Percentiles rank a stretch among this genome's conserved stretches.
Evolutionary conservation across 2,329 filamentous ascomycete species (phyloP).

Genomic region (Botrytis aclada): DNA sequence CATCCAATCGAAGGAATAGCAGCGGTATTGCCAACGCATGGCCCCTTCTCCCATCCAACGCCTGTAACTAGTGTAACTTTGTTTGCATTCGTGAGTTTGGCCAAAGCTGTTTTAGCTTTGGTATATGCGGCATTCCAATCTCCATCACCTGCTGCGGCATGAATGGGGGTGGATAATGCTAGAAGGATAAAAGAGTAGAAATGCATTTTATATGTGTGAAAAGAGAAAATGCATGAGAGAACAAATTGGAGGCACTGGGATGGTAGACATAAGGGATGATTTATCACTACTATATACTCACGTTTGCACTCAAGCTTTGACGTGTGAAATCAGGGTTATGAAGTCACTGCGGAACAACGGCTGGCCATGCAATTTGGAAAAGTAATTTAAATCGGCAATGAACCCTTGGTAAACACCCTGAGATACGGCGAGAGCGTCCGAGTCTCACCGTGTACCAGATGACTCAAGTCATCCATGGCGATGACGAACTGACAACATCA

Average conservation of each 20-base stretch:
- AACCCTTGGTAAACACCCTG: background rate
- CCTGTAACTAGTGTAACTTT: conserved; percentile 80
- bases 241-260: background rate
- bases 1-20: conserved; percentile 60
- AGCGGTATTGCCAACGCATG: conserved; percentile 63
- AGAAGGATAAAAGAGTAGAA: conserved; percentile 19
- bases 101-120: conserved; percentile 65
- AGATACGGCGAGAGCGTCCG: background rate
- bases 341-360: background rate
- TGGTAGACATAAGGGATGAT: background rate
- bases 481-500: background rate
- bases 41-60: conserved; percentile 69
- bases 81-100: conserved; percentile 67
- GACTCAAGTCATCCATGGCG: background rate
- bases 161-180: conserved; percentile 22
- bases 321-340: background rate
- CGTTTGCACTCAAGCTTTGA: background rate
- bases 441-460: background rate
- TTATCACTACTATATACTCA: background rate
- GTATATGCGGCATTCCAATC: conserved; percentile 66
- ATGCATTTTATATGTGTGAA: background rate
- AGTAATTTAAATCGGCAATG: background rate
- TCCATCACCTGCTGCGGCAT: conserved; percentile 27
- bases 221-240: background rate
- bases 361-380: conserved; percentile 5